Evolutionary conservation across 116 monocot species (phyloP).

Genomic region (Posidonia oceanica): DNA sequence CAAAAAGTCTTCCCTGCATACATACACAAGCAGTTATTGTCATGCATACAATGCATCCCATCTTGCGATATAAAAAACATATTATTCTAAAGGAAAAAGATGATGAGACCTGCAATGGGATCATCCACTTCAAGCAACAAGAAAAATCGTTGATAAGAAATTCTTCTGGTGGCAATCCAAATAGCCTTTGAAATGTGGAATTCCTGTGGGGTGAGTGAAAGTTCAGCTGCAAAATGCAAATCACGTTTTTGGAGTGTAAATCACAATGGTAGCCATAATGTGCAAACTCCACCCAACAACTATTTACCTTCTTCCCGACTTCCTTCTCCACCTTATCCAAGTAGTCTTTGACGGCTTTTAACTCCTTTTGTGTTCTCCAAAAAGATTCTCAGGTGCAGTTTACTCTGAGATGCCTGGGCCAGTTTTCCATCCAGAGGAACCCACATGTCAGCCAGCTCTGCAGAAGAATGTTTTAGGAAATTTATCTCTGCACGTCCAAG

Average conservation of each 20-base stretch:
- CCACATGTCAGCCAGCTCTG: slow-evolving; percentile 66
- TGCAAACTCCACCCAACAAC: too few relatives aligned
- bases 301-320: slow-evolving; percentile 80
- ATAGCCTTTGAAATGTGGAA: slow-evolving; percentile 56
- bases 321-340: slow-evolving; percentile 75
- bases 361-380: slow-evolving; percentile 48
- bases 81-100: too few relatives aligned
- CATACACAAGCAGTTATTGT: not conserved
- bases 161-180: slow-evolving; percentile 60
- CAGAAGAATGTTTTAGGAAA: slow-evolving; percentile 34
- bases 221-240: slow-evolving; percentile 47
- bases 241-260: too few relatives aligned
- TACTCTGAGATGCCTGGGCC: slow-evolving; percentile 29
- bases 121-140: slow-evolving; percentile 52
- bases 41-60: too few relatives aligned
- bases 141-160: slow-evolving; percentile 65
- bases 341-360: slow-evolving; percentile 41
- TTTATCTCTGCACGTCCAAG: slow-evolving; percentile 68
- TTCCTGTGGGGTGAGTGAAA: slow-evolving; percentile 51
- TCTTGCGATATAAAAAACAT: too few relatives aligned
- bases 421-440: slow-evolving; percentile 50
- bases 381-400: slow-evolving; percentile 57
- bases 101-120: slow-evolving; percentile 53
- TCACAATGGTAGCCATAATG: too few relatives aligned
- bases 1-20: slow-evolving; percentile 54